Percentiles rank a stretch among this genome's conserved stretches.
Conservation (phyloP, 2,329 filamentous ascomycete species). For the Talaromyces verruculosus region DNA sequence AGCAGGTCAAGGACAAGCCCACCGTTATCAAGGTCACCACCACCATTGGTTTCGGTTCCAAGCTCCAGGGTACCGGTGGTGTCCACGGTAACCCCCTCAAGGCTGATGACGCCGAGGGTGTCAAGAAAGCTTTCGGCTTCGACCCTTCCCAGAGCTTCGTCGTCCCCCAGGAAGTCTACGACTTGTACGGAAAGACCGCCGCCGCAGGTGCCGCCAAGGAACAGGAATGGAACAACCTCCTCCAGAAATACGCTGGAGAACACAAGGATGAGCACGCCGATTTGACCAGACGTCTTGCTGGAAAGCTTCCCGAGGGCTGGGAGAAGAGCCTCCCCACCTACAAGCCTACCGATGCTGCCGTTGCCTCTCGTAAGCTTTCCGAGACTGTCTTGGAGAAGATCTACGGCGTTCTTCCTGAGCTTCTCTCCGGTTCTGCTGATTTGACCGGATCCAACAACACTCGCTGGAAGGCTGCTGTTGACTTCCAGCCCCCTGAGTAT, state of each 20-base stretch:
- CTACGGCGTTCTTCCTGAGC: constrained; percentile 78
- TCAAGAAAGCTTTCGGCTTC: constrained; percentile 96
- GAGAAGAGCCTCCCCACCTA: constrained; percentile 90
- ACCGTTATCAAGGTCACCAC: constrained; percentile 95
- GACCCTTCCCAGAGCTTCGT: constrained; percentile 90
- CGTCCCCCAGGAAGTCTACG: constrained; percentile 93
- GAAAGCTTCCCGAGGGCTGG: constrained; percentile 92
- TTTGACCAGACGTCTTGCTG: constrained; percentile 73
- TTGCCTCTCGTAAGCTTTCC: constrained; percentile 94
- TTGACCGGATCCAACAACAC: constrained; percentile 98
- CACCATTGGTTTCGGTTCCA: constrained; percentile 94
- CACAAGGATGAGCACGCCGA: constrained; percentile 78
- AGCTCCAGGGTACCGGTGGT: constrained; percentile 87
- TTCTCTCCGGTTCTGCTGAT: constrained; percentile 94
- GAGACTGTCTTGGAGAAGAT: constrained; percentile 91
- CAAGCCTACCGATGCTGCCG: constrained; percentile 77
- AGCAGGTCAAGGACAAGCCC: constrained; percentile 92
- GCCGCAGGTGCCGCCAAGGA: constrained; percentile 84
- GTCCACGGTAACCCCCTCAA: constrained; percentile 97
- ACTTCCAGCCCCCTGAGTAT: constrained; percentile 89
- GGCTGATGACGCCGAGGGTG: constrained; percentile 85
- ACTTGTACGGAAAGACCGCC: constrained; percentile 80
- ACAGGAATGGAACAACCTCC: constrained; percentile 91
- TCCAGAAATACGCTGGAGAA: constrained; percentile 79
- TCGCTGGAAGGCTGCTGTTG: constrained; percentile 91